Evolutionary conservation across 495 filamentous ascomycete species (phyloP).

Genomic region (Penicillium tannophilum): DNA sequence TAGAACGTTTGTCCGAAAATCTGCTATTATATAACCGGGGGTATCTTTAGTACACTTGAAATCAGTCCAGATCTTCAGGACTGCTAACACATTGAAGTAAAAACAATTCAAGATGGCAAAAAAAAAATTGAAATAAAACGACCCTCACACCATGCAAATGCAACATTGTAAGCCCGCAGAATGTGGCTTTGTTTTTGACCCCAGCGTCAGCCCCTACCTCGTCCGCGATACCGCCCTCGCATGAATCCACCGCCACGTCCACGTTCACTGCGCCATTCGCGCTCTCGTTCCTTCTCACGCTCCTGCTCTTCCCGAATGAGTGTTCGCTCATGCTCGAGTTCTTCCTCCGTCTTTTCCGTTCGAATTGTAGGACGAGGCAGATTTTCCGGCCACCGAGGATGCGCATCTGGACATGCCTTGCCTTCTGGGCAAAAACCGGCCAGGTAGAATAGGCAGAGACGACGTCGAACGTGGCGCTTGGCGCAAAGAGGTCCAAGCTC

Average conservation of each 20-base stretch:
- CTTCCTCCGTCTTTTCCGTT: constrained; percentile 62
- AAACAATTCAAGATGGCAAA: constrained; percentile 11
- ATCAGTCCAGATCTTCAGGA: constrained; percentile 1
- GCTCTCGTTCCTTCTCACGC: constrained; percentile 52
- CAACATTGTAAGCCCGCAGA: constrained; percentile 6
- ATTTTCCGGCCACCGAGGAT: constrained; percentile 73
- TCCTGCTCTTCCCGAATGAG: constrained; percentile 58
- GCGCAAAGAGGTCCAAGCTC: constrained; percentile 83
- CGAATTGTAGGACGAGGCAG: constrained; percentile 72
- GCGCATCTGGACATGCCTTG: constrained; percentile 73
- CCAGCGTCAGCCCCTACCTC: constrained; percentile 43
- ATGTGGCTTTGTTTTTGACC: not conserved
- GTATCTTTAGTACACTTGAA: constrained; percentile 17
- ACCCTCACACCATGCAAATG: constrained; percentile 17
- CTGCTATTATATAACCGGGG: constrained; percentile 3
- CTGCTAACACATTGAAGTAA: constrained; percentile 8
- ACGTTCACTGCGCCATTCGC: constrained; percentile 53
- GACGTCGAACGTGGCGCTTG: constrained; percentile 78
- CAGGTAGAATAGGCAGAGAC: constrained; percentile 80
- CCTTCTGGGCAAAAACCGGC: constrained; percentile 95
- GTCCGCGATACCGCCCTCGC: constrained; percentile 50
- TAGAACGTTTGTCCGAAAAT: not conserved
- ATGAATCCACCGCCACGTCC: constrained; percentile 51
- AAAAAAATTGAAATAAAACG: constrained; percentile 3
- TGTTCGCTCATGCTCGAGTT: constrained; percentile 58